These are phyloP conservation scores for Geotrichum reessii DNA, from an alignment of 1,139 yeast species.

Conservation along the genomic window DNA sequence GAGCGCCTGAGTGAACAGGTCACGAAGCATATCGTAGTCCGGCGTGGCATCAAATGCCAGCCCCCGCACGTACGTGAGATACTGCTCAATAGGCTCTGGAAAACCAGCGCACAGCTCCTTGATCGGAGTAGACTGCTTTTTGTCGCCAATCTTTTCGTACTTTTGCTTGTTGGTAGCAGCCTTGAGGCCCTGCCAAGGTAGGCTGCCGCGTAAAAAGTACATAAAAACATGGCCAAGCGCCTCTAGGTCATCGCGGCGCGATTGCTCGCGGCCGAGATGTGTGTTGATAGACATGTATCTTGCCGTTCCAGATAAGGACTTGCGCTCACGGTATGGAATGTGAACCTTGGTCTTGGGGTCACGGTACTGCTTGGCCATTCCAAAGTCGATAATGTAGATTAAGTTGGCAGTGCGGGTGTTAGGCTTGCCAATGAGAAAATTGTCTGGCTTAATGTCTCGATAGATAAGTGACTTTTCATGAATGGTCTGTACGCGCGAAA, in stretches of 20 bases:
- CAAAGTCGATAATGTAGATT: slow-evolving; percentile 62
- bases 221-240: slow-evolving; percentile 93
- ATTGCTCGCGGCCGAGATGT: slow-evolving; percentile 93
- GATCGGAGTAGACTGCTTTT: slow-evolving; percentile 80
- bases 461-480: slow-evolving; percentile 88
- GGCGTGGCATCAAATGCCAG: slow-evolving; percentile 91
- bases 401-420: slow-evolving; percentile 47
- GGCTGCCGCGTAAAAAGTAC: slow-evolving; percentile 85
- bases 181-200: slow-evolving; percentile 98
- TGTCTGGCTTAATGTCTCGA: slow-evolving; percentile 94
- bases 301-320: slow-evolving; percentile 92
- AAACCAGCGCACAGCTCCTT: slow-evolving; percentile 72
- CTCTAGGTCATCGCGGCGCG: slow-evolving; percentile 92
- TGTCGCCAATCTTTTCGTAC: slow-evolving; percentile 93
- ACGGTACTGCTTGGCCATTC: slow-evolving; percentile 96
- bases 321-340: slow-evolving; percentile 93
- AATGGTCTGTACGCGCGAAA: slow-evolving; percentile 74
- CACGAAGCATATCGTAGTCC: slow-evolving; percentile 76
- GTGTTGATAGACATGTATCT: slow-evolving; percentile 97
- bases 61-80: slow-evolving; percentile 74
- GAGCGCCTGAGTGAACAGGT: slow-evolving; percentile 68
- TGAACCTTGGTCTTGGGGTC: slow-evolving; percentile 94
- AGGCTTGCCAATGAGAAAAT: slow-evolving; percentile 73
- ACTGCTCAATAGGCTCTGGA: slow-evolving; percentile 83
- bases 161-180: slow-evolving; percentile 97